phyloP scores from a whole-genome alignment of 495 filamentous ascomycete species.

The Lindgomyces ingoldianus region DNA sequence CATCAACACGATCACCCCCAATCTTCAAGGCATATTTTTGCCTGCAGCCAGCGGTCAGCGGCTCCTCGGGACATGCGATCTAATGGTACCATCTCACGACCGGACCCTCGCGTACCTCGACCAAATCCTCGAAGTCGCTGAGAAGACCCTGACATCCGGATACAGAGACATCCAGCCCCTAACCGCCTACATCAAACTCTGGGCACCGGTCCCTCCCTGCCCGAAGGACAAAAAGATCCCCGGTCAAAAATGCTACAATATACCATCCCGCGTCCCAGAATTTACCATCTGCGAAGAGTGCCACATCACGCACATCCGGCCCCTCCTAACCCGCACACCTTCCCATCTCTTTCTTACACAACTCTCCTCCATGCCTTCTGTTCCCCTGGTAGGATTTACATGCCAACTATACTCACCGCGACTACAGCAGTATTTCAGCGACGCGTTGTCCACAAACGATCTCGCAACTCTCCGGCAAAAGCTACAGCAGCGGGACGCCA shows the following conservation, averaged over 20 bases:
- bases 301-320: not conserved
- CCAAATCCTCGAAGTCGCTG: conserved; percentile 3
- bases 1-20: not conserved
- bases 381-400: no score
- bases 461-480: no score
- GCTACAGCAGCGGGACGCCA: not conserved
- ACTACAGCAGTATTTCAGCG: no score
- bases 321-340: not conserved
- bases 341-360: no score
- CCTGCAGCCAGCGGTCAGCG: not conserved
- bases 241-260: not conserved
- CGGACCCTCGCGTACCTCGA: conserved; percentile 1
- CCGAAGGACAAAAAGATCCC: not conserved
- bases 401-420: no score
- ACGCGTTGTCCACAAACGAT: no score
- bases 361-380: no score
- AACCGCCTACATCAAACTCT: not conserved
- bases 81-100: not conserved
- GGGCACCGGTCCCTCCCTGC: not conserved
- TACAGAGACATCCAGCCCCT: not conserved
- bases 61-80: conserved; percentile 8
- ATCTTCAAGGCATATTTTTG: not conserved
- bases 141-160: not conserved
- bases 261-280: no score
- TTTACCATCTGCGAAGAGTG: conserved; percentile 8